phyloP scores from a whole-genome alignment of 306 rosid genomes.

The Crataegus laevigata region DNA sequence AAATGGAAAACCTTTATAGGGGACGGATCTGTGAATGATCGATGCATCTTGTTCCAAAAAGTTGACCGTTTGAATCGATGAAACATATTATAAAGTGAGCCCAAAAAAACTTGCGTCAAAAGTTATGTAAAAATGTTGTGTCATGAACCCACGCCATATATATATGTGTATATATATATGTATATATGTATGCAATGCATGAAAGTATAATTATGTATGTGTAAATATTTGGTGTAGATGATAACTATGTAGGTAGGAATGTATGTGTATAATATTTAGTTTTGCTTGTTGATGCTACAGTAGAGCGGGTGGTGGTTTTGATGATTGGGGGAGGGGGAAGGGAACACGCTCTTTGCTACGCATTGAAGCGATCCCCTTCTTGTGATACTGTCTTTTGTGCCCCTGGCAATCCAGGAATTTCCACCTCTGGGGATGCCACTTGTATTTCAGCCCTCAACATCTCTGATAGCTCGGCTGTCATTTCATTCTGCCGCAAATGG shows the following conservation, averaged over 20 bases:
- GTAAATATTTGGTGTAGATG: background rate
- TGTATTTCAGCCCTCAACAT: conserved; percentile 70
- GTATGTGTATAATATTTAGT: background rate
- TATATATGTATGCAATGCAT: background rate
- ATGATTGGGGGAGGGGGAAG: conserved; percentile 98
- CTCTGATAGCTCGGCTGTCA: conserved; percentile 49
- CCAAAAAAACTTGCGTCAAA: too few species aligned
- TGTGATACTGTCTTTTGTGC: conserved; percentile 72
- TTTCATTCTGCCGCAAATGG: conserved; percentile 59
- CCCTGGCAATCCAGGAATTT: conserved; percentile 92
- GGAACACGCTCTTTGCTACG: conserved; percentile 95
- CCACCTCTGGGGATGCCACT: conserved; percentile 68
- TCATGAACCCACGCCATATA: too few species aligned
- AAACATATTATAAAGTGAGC: too few species aligned
- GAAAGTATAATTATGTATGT: background rate
- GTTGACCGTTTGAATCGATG: too few species aligned
- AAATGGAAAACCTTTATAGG: too few species aligned
- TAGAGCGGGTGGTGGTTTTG: conserved; percentile 46
- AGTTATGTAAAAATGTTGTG: too few species aligned
- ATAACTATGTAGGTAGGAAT: background rate
- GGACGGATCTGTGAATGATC: too few species aligned
- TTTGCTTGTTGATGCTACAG: conserved; percentile 15
- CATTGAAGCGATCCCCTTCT: conserved; percentile 74
- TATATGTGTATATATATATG: too few species aligned
- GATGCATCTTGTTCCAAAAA: background rate